phyloP scores from a whole-genome alignment of 2,329 filamentous ascomycete species.

The Elsinoe ampelina region DNA sequence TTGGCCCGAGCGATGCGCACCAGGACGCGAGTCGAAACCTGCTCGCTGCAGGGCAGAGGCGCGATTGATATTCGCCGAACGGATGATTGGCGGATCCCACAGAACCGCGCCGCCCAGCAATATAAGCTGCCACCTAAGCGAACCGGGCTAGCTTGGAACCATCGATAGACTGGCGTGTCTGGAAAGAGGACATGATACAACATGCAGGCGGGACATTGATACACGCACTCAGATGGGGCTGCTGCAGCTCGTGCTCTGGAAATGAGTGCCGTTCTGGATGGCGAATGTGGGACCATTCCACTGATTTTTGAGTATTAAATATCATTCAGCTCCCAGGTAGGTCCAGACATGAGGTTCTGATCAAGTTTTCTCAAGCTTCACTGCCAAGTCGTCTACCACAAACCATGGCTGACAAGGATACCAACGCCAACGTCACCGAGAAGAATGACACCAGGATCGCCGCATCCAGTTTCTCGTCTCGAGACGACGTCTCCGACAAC shows the following conservation, averaged over 20 bases:
- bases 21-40: neutral
- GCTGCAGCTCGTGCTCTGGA: neutral
- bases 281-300: constrained; percentile 2
- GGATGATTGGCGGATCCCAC: constrained; percentile 10
- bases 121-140: constrained; percentile 6
- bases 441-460: constrained; percentile 2
- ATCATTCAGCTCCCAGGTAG: neutral
- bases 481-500: neutral
- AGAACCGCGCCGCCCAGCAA: neutral
- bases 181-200: constrained; percentile 1
- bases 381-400: constrained; percentile 3
- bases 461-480: neutral
- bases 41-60: neutral
- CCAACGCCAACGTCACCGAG: neutral
- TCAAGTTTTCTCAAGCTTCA: constrained; percentile 7
- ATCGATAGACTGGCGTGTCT: neutral
- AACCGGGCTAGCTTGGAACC: neutral
- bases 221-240: neutral
- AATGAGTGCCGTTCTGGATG: constrained; percentile 4
- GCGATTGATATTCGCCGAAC: constrained; percentile 7
- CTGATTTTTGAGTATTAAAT: neutral
- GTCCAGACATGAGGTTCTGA: constrained; percentile 1
- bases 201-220: neutral
- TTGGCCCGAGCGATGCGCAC: neutral
- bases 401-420: neutral